These are phyloP conservation scores for Psidium friedrichsthalianum DNA, from an alignment of 345 rosid species.

Conservation along the genomic window DNA sequence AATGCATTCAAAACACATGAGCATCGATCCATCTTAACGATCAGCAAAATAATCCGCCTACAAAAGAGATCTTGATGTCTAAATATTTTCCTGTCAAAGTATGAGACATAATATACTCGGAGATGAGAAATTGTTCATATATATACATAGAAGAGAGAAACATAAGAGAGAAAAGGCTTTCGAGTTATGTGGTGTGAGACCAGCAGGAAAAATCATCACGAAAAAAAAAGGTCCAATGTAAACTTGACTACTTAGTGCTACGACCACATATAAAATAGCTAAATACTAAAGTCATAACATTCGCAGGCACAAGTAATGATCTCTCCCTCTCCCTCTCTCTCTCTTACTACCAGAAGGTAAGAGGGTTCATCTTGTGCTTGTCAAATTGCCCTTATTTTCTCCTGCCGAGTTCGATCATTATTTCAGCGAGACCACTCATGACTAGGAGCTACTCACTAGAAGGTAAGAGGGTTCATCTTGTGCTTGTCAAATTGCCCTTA, in stretches of 20 bases:
- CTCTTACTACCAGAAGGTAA: not conserved
- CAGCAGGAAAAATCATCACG: not conserved
- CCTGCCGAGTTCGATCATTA: not conserved
- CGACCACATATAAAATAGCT: not conserved
- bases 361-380: not conserved
- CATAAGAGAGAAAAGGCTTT: not conserved
- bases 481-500: not conserved
- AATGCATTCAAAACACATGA: not conserved
- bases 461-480: not conserved
- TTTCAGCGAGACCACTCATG: not conserved
- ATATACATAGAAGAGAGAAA: not conserved
- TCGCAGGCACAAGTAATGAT: not conserved
- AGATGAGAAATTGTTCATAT: not conserved
- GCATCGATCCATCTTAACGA: not conserved
- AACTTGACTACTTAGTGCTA: not conserved
- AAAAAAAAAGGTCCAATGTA: not conserved
- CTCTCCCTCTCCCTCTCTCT: not conserved
- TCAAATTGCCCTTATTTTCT: not conserved
- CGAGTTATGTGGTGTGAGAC: not conserved
- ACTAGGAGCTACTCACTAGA: not conserved
- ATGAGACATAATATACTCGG: not conserved
- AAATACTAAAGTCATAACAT: not conserved
- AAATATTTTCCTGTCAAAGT: not conserved
- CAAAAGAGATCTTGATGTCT: not conserved
- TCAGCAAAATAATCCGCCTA: not conserved